phyloP scores from a whole-genome alignment of 2,329 filamentous ascomycete species.

The Ophiostoma angusticollis region DNA sequence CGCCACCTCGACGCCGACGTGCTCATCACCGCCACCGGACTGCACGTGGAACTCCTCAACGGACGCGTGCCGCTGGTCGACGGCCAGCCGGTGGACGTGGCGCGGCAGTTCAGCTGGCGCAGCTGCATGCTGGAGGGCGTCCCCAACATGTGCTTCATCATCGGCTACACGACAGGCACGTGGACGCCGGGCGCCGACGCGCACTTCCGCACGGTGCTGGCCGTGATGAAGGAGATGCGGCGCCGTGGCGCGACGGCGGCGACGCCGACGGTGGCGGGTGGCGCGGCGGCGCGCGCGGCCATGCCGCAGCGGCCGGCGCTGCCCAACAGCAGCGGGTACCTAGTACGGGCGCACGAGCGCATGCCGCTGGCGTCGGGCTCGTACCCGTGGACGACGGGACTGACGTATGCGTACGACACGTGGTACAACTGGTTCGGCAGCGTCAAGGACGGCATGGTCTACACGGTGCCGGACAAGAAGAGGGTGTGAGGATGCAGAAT shows the following conservation, averaged over 20 bases:
- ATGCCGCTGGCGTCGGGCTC: slow-evolving; percentile 16
- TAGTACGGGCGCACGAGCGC: slow-evolving; percentile 15
- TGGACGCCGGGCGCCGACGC: slow-evolving; percentile 51
- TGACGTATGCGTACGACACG: slow-evolving; percentile 16
- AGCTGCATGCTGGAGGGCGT: slow-evolving; percentile 48
- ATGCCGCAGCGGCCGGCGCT: slow-evolving; percentile 15
- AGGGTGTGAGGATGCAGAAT: neutral
- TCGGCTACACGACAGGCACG: slow-evolving; percentile 46
- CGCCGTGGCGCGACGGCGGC: slow-evolving; percentile 13
- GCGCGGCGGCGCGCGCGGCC: slow-evolving; percentile 9
- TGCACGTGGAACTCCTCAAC: slow-evolving; percentile 43
- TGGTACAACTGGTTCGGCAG: slow-evolving; percentile 18
- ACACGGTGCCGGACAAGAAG: slow-evolving; percentile 9
- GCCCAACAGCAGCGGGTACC: slow-evolving; percentile 17
- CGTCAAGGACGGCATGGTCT: slow-evolving; percentile 11
- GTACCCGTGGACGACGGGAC: slow-evolving; percentile 19
- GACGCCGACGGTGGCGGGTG: slow-evolving; percentile 13
- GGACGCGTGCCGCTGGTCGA: slow-evolving; percentile 39
- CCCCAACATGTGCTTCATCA: slow-evolving; percentile 44
- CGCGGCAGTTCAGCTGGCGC: slow-evolving; percentile 42
- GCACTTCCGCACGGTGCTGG: slow-evolving; percentile 11
- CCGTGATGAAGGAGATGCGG: slow-evolving; percentile 13
- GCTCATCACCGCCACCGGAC: slow-evolving; percentile 53
- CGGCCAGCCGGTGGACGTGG: slow-evolving; percentile 28
- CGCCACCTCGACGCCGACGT: slow-evolving; percentile 48